Base-by-base conservation (phyloP, 495 filamentous ascomycete genomes). In the Tricharina praecox region DNA sequence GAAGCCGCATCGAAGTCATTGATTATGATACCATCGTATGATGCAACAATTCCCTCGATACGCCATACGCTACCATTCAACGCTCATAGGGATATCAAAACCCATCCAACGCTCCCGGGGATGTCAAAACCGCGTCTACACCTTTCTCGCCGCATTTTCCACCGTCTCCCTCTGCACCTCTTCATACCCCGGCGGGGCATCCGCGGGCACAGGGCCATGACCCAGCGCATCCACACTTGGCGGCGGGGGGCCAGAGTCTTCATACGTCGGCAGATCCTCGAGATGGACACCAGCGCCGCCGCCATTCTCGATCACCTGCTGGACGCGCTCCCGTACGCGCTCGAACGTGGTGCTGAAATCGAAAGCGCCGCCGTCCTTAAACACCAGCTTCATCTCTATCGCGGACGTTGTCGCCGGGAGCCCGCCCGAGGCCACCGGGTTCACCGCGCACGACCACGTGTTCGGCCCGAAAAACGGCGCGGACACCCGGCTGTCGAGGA, bases 391-490 rank as follows among this genome's bases (percentile, higher is more conserved):
- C 41, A 87, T 50, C 53, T 88, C 82, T 23, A 93, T 71, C 13
- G 76, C 75, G 2, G 78, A 67, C 32, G 82, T 69, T 10, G 76
- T 70, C n/a, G 79, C 64, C 1, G 85, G 81, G 34, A 97, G 83
- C 33, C 85, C 85, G n/a, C 92, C 92, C 21, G 78, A 77, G 0
- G 77, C 59, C 23, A 90, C 81, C 16, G 92, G 86, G 53, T 79
- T 79, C 42, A 93, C 71, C 23, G 78, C 65, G 23, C 78, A 79
- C 20, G 74, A 74, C 90, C 90, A 97, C 54, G 79, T 78, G 66
- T 95, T 96, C 8, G 92, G 81, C n/a, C 90, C 90, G 58, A 96
- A 92, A 67, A 87, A 93, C 1, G 92, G 86, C 1, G 88, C 82
- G 4, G 80, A 75, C 45, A 95, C 83, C 58, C 85, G 84, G n/a